Evolutionary conservation across 2,329 filamentous ascomycete genomes (phyloP), one percentile per base, ranked within the genome.

Genomic region (Byssochlamys sp.): DNA sequence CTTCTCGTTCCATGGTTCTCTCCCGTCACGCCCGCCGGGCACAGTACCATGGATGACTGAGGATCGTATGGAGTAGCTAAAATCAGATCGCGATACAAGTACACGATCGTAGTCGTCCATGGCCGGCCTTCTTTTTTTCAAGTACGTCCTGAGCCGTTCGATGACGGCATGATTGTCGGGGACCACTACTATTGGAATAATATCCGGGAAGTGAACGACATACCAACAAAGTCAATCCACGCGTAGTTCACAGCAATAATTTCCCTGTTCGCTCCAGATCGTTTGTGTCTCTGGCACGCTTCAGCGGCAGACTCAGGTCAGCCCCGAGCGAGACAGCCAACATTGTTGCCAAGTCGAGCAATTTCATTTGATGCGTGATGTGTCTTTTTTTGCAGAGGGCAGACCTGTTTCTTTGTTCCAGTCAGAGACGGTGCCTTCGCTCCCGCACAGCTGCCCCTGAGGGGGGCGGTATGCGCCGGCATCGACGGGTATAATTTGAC

Each of bases 1-100:
- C 35, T 45, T 45, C 27, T 26, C 57, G 62, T 62, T 62, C 62
- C 62, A 61, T 61, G 62, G 62, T 63, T 63, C 62, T 19, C 55
- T 59, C 55, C 61, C 60, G 60, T 54, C 25, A 29, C 49, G 49
- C 39, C 39, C 39, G 19, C 39, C n/a, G 9, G n/a, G 14, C 14
- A 45, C 35, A 19, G 39, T 45, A 45, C 39, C 39, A 45, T 45
- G 39, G 39, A 19, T 45, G 39, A 45, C 6, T 2, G 19, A 2
- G 14, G 39, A 45, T 24, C 39, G n/a, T 4, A 14, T 19, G 19
- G 19, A 14, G 39, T 45, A 45, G n/a, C n/a, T 45, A 45, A 45
- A 39, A 45, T n/a, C 39, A 45, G 39, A 45, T 45, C n/a, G 14
- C n/a, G 39, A 45, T 45, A 45, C 9, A 10, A 31, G 29, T 9